Base-by-base conservation (phyloP, 768 basidiomycete genomes). In the Pisolithus marmoratus region DNA sequence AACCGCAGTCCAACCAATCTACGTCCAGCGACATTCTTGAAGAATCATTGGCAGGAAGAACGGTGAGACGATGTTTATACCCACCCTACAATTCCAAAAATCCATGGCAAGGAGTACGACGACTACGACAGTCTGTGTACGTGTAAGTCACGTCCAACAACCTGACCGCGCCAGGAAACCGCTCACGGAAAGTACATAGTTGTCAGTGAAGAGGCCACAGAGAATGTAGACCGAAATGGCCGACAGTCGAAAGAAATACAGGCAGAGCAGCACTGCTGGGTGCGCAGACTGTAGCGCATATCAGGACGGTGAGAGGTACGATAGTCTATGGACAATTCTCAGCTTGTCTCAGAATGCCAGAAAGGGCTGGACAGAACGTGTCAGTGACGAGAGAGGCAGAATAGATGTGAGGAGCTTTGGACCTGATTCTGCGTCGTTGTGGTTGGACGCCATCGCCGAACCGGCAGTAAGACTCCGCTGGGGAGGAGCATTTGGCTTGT, bases 51-150 rank as follows among this genome's bases (percentile, higher is more conserved):
- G 23, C 27, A 49, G 20, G 41, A 24, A 46, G 52, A 20, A 50
- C n/a, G 46, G 49, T 36, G 11, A 24, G 7, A 46, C 45, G 20
- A 50, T 31, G 8, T 36, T 15, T 11, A 38, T 8, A 54, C 81
- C 54, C 62, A 93, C 91, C 66, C 94, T 76, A 58, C 91, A 93
- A 61, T 95, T 97, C 96, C 95, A 99, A 68, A 99, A 99, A 71
- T 99, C 96, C 82, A 95, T 87, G 0, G 94, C 89, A 23, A 99
- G 81, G 15, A 99, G 75, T 2, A 97, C 85, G 20, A 98, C 96
- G 0, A 98, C 95, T 8, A 82, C 69, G 4, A 99, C 94, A 23
- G 94, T 95, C 83, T 85, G 61, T 22, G 51, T 26, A 57, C 27
- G 47, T 46, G 23, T 23, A 24, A 48, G 40, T 44, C 20, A 17